Percentiles rank a stretch among this genome's conserved stretches.
phyloP scores from a whole-genome alignment of 192 early-diverging fungal genomes.

The Rhizophagus prolifer region DNA sequence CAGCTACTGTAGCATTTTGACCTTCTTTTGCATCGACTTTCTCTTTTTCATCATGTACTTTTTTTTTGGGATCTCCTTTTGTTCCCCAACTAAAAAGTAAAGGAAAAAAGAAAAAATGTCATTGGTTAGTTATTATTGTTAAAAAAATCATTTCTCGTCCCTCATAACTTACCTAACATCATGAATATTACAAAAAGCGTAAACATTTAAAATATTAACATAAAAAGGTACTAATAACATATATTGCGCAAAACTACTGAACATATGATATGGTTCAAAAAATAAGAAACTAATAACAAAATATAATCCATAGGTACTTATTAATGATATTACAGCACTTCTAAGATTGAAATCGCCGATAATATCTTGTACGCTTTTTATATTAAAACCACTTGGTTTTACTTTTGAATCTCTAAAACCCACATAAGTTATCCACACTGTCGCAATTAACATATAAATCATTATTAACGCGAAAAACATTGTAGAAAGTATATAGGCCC shows the following conservation, averaged over 20 bases:
- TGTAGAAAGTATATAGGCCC: constrained; percentile 53
- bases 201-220: constrained; percentile 52
- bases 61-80: constrained; percentile 67
- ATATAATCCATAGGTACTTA: constrained; percentile 66
- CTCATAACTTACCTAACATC: constrained; percentile 44
- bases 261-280: constrained; percentile 67
- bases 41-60: constrained; percentile 35
- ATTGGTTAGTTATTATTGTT: no score
- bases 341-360: constrained; percentile 48
- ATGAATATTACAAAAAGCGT: constrained; percentile 28
- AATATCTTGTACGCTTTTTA: constrained; percentile 1
- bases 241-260: constrained; percentile 63
- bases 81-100: constrained; percentile 73
- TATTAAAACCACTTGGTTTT: constrained; percentile 8
- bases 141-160: no score
- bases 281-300: constrained; percentile 55
- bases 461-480: constrained; percentile 48
- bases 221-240: constrained; percentile 65
- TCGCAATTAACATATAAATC: constrained; percentile 53
- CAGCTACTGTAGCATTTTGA: constrained; percentile 44
- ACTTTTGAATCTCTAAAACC: constrained; percentile 33
- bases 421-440: constrained; percentile 44
- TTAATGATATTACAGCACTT: constrained; percentile 51
- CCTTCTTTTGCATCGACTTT: constrained; percentile 31
- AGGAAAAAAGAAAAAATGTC: background rate